A percentile compares a stretch with the other conserved stretches of the same genome.
Evolutionary conservation across 2,329 filamentous ascomycete genomes (phyloP).

Genomic region (Colletotrichum trifolii): DNA sequence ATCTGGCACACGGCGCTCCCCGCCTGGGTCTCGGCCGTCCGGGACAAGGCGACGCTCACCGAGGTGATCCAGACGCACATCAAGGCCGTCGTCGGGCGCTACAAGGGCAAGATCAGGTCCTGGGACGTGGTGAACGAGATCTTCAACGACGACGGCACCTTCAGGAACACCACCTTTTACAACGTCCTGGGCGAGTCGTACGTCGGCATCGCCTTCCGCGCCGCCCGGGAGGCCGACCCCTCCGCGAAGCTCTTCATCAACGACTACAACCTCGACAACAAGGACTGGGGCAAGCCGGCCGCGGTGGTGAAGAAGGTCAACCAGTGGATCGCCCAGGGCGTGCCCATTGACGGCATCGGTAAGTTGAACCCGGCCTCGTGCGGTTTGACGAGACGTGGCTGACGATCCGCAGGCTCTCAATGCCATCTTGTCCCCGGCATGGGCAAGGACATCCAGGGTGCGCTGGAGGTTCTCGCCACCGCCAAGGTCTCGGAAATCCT

Average conservation of each 20-base stretch:
- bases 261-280: conserved; percentile 75
- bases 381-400: neutral
- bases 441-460: conserved; percentile 57
- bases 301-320: conserved; percentile 69
- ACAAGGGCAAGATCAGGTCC: conserved; percentile 71
- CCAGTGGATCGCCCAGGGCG: conserved; percentile 70
- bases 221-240: conserved; percentile 74
- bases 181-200: conserved; percentile 76
- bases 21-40: conserved; percentile 68
- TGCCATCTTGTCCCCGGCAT: conserved; percentile 61
- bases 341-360: conserved; percentile 73
- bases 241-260: conserved; percentile 79
- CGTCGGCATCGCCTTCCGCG: conserved; percentile 75
- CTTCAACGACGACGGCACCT: conserved; percentile 68
- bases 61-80: conserved; percentile 70
- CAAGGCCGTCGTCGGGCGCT: conserved; percentile 66
- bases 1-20: conserved; percentile 72
- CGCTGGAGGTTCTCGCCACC: conserved; percentile 63
- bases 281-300: conserved; percentile 67
- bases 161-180: conserved; percentile 72
- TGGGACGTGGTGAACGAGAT: conserved; percentile 76
- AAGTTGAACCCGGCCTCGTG: neutral
- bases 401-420: conserved; percentile 55
- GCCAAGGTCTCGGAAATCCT: conserved; percentile 66
- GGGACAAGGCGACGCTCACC: conserved; percentile 63